These are phyloP conservation scores for Glebionis coronaria DNA, from an alignment of 129 eudicot genomes.

Conservation along the genomic window DNA sequence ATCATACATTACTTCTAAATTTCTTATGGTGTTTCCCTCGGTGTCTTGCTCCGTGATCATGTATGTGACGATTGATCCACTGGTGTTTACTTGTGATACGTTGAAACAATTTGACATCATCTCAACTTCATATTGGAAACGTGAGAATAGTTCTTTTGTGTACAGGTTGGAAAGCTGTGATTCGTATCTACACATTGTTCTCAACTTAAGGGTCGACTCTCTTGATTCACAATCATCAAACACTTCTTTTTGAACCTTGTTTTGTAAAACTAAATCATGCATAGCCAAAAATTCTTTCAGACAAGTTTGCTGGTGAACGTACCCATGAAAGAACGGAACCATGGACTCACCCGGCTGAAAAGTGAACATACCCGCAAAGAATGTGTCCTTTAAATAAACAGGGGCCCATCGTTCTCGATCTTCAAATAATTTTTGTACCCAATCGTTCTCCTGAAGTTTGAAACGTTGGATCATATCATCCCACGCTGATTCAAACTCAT, in stretches of 20 bases:
- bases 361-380: slow-evolving; percentile 56
- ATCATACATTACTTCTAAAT: slow-evolving; percentile 61
- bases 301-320: slow-evolving; percentile 56
- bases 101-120: slow-evolving; percentile 63
- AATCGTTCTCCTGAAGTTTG: slow-evolving; percentile 41
- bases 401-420: slow-evolving; percentile 93
- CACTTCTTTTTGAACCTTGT: slow-evolving; percentile 55
- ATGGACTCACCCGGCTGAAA: slow-evolving; percentile 41
- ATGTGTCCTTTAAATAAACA: slow-evolving; percentile 61
- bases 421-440: slow-evolving; percentile 44
- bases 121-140: slow-evolving; percentile 62
- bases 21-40: slow-evolving; percentile 42
- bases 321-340: slow-evolving; percentile 50
- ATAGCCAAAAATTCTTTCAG: slow-evolving; percentile 58
- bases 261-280: slow-evolving; percentile 48
- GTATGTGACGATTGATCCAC: slow-evolving; percentile 54
- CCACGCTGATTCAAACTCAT: slow-evolving; percentile 85
- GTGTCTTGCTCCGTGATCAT: slow-evolving; percentile 60
- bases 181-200: slow-evolving; percentile 56
- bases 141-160: slow-evolving; percentile 60
- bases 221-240: slow-evolving; percentile 68
- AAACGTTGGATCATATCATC: slow-evolving; percentile 67
- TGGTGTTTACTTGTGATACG: slow-evolving; percentile 59
- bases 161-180: slow-evolving; percentile 62
- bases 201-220: slow-evolving; percentile 43